Evolutionary conservation across 148 eudicot genomes (phyloP).

Genomic region (Nyssa sinensis): DNA sequence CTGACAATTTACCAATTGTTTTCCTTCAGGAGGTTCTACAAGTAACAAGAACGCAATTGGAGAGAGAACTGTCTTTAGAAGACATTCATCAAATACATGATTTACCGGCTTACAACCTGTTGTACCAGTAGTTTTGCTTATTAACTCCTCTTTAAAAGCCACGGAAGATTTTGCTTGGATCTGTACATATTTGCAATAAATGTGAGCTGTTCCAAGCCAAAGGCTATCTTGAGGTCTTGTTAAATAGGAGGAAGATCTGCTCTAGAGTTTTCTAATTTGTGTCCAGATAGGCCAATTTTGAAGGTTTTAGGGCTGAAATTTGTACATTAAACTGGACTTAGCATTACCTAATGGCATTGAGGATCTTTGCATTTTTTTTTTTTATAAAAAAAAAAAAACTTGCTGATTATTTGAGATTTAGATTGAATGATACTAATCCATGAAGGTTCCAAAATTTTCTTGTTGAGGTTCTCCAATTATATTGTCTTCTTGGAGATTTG

Average conservation of each 20-base stretch:
- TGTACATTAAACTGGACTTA: not conserved
- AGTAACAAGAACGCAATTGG: constrained; percentile 73
- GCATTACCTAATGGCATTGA: not conserved
- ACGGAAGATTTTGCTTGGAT: not conserved
- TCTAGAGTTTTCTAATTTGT: not conserved
- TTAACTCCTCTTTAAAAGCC: not conserved
- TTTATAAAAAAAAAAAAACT: too few relatives aligned
- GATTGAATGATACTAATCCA: too few relatives aligned
- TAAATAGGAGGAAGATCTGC: not conserved
- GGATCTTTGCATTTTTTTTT: not conserved
- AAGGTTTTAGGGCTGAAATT: constrained; percentile 2
- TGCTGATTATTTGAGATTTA: too few relatives aligned
- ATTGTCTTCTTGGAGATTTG: too few relatives aligned
- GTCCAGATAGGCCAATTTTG: not conserved
- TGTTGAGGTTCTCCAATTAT: too few relatives aligned
- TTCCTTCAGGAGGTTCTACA: constrained; percentile 66
- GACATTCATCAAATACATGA: constrained; percentile 66
- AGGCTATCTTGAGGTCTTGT: not conserved
- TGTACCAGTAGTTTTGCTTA: constrained; percentile 43
- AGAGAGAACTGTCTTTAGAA: constrained; percentile 78
- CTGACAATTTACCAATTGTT: not conserved
- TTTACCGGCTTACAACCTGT: constrained; percentile 81
- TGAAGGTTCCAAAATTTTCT: too few relatives aligned
- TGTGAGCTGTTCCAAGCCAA: not conserved
- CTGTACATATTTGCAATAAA: not conserved